A percentile compares a stretch with the other conserved stretches of the same genome.
phyloP scores from a whole-genome alignment of 1,139 yeast species.

The Meyerozyma athensensis region DNA sequence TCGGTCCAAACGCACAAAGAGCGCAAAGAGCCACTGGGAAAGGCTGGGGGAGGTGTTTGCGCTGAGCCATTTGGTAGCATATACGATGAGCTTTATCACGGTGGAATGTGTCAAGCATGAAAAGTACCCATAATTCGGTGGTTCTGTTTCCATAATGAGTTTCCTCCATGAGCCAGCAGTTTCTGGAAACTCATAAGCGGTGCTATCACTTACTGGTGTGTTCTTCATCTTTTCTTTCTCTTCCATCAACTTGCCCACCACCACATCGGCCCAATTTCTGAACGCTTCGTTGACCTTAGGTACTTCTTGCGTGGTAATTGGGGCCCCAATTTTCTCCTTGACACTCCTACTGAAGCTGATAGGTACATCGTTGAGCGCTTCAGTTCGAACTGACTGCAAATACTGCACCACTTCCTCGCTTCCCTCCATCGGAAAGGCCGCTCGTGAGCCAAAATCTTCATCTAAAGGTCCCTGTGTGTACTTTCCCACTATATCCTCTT shows the following conservation, averaged over 20 bases:
- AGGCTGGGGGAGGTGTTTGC: conserved; percentile 23
- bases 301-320: not conserved
- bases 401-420: conserved; percentile 22
- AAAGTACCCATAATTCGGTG: conserved; percentile 25
- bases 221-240: conserved; percentile 7
- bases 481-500: not conserved
- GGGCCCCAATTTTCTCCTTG: not conserved
- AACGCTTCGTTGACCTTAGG: not conserved
- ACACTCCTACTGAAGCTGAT: conserved; percentile 14
- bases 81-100: conserved; percentile 30
- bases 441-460: conserved; percentile 13
- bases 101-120: conserved; percentile 27
- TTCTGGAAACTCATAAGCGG: conserved; percentile 16
- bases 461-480: conserved; percentile 12
- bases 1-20: conserved; percentile 32
- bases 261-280: conserved; percentile 2
- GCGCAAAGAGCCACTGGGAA: conserved; percentile 35
- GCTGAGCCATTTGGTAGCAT: conserved; percentile 38
- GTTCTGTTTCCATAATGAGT: conserved; percentile 21
- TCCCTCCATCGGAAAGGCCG: conserved; percentile 12
- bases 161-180: conserved; percentile 32
- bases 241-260: conserved; percentile 8
- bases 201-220: not conserved
- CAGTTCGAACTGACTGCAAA: conserved; percentile 25
- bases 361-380: conserved; percentile 23